These are phyloP conservation scores for Russula ochroleuca DNA, from an alignment of 768 basidiomycete genomes.

Conservation along the genomic window DNA sequence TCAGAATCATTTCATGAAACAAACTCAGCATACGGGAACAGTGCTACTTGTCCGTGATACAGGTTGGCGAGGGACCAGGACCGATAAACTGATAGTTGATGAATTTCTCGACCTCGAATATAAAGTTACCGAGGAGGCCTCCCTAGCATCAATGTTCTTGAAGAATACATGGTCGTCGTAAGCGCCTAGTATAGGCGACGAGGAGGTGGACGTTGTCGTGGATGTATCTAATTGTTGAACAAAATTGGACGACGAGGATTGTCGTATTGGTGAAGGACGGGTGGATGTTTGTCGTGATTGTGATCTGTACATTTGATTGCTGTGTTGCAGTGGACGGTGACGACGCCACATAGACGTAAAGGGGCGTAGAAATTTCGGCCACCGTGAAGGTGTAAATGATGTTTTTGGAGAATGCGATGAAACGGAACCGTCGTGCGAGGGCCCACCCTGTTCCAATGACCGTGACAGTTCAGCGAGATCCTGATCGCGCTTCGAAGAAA, in stretches of 20 bases:
- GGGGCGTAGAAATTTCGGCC: constrained; percentile 16
- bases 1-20: neutral
- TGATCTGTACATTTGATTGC: constrained; percentile 23
- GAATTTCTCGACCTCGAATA: constrained; percentile 62
- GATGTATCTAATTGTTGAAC: constrained; percentile 19
- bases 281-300: constrained; percentile 28
- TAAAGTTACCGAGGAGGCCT: constrained; percentile 33
- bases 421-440: constrained; percentile 11
- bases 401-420: constrained; percentile 11
- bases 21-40: constrained; percentile 23
- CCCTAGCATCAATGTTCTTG: constrained; percentile 18
- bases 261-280: constrained; percentile 32
- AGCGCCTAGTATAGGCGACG: constrained; percentile 23
- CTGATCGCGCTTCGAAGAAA: constrained; percentile 29
- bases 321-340: constrained; percentile 15
- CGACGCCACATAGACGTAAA: constrained; percentile 22
- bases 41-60: constrained; percentile 38
- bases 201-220: constrained; percentile 14
- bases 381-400: constrained; percentile 8
- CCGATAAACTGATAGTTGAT: constrained; percentile 59
- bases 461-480: constrained; percentile 31
- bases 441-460: constrained; percentile 35
- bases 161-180: constrained; percentile 21
- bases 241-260: constrained; percentile 28
- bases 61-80: constrained; percentile 46